Percentiles rank a stretch among this genome's conserved stretches.
Conservation (phyloP, 2,329 filamentous ascomycete species). For the Gaeumannomyces tritici region DNA sequence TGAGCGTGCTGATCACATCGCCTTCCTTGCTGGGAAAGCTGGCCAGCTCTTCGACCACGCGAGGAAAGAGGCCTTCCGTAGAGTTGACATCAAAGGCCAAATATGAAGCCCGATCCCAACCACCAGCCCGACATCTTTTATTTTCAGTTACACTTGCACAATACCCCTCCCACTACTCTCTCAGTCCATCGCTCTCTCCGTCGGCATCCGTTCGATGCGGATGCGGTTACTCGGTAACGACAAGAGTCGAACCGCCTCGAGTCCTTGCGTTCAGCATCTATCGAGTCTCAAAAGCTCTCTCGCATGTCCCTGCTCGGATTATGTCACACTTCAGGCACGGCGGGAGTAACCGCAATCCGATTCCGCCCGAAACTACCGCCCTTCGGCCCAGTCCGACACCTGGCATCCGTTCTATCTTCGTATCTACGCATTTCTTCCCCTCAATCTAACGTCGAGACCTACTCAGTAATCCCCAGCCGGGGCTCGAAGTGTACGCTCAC, state of each 20-base stretch:
- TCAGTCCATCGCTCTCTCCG: too few relatives aligned
- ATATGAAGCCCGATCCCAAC: constrained; percentile 50
- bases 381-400: not conserved
- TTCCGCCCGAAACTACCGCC: not conserved
- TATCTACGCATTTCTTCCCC: not conserved
- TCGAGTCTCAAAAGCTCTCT: not conserved
- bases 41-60: constrained; percentile 63
- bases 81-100: constrained; percentile 95
- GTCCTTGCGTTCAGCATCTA: not conserved
- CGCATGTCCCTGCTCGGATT: not conserved
- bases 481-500: not conserved
- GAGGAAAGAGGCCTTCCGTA: constrained; percentile 65
- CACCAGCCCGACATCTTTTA: not conserved
- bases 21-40: constrained; percentile 67
- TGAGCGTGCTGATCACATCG: constrained; percentile 64
- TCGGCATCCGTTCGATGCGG: not conserved
- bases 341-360: not conserved
- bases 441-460: not conserved
- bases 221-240: not conserved
- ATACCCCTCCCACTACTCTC: not conserved
- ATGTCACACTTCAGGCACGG: not conserved
- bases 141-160: not conserved
- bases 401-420: not conserved
- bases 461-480: not conserved
- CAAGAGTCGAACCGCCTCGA: not conserved